phyloP scores from a whole-genome alignment of 2,329 filamentous ascomycete species.

The Talaromyces pinophilus region DNA sequence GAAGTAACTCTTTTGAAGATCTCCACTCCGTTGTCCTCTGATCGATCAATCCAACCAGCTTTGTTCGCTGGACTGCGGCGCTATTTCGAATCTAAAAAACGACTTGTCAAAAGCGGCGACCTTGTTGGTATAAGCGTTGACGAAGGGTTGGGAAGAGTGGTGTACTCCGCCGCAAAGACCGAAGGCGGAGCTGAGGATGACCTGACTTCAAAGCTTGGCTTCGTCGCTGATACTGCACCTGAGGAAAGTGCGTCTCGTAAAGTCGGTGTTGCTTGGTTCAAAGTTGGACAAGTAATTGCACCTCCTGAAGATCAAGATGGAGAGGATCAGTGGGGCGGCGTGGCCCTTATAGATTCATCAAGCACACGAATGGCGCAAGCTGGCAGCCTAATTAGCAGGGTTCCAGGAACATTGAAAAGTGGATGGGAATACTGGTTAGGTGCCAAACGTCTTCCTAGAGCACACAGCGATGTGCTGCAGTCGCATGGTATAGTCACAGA shows the following conservation, averaged over 20 bases:
- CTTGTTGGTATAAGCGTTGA: constrained; percentile 87
- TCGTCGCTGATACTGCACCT: constrained; percentile 33
- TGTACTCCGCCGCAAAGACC: constrained; percentile 67
- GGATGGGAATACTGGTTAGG: constrained; percentile 91
- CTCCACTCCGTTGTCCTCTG: constrained; percentile 83
- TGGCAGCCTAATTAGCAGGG: constrained; percentile 77
- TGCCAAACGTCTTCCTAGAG: constrained; percentile 64
- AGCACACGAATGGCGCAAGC: constrained; percentile 89
- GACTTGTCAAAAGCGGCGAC: constrained; percentile 83
- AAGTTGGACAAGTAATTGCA: constrained; percentile 70
- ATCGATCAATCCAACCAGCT: constrained; percentile 79
- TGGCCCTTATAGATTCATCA: constrained; percentile 81
- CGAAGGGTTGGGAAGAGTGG: constrained; percentile 74
- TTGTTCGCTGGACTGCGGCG: constrained; percentile 83
- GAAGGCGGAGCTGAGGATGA: constrained; percentile 73
- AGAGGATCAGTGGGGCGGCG: constrained; percentile 78
- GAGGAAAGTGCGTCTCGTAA: constrained; percentile 48
- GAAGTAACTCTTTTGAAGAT: constrained; percentile 89
- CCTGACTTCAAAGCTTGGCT: constrained; percentile 47
- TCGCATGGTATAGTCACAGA: constrained; percentile 42
- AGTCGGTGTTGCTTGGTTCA: constrained; percentile 82
- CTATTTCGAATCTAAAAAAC: constrained; percentile 79
- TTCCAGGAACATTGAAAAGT: constrained; percentile 74
- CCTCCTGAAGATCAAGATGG: constrained; percentile 55
- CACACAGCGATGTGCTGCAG: constrained; percentile 34